These are phyloP conservation scores for Aspergillus sparsus DNA, from an alignment of 495 filamentous ascomycete species.

Conservation along the genomic window DNA sequence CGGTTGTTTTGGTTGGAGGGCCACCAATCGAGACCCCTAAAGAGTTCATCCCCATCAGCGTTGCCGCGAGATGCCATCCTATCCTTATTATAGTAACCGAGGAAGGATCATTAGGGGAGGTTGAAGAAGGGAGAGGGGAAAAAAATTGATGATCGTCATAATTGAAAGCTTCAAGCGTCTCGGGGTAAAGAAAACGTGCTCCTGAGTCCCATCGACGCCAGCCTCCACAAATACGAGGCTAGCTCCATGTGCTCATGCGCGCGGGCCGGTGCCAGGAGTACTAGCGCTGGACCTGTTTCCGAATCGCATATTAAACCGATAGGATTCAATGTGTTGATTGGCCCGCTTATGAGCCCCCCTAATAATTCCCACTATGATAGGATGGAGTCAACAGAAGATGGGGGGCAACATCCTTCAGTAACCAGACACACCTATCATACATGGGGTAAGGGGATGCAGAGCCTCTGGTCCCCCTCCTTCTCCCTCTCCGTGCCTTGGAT, in stretches of 20 bases:
- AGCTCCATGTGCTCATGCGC: background rate
- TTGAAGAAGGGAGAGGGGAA: background rate
- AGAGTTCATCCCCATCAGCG: constrained; percentile 4
- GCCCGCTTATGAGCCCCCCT: background rate
- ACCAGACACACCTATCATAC: background rate
- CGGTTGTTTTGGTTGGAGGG: background rate
- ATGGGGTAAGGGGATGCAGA: constrained; percentile 8
- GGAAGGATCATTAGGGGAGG: background rate
- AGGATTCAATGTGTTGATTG: background rate
- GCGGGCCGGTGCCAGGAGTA: background rate
- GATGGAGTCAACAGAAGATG: constrained; percentile 1
- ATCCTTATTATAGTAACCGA: background rate
- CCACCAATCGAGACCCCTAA: constrained; percentile 17
- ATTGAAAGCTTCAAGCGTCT: background rate
- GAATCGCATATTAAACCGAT: background rate
- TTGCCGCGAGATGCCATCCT: constrained; percentile 12
- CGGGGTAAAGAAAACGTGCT: background rate
- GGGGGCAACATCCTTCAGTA: background rate
- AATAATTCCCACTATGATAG: background rate
- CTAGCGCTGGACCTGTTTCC: background rate
- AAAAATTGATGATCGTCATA: background rate
- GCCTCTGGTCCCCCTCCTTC: constrained; percentile 15
- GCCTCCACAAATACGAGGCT: background rate
- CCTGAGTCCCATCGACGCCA: background rate
- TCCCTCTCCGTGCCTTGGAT: background rate